These are phyloP conservation scores for Pseudonitzschia delicatissima DNA, from an alignment of 108 stramenopile species.

Conservation along the genomic window DNA sequence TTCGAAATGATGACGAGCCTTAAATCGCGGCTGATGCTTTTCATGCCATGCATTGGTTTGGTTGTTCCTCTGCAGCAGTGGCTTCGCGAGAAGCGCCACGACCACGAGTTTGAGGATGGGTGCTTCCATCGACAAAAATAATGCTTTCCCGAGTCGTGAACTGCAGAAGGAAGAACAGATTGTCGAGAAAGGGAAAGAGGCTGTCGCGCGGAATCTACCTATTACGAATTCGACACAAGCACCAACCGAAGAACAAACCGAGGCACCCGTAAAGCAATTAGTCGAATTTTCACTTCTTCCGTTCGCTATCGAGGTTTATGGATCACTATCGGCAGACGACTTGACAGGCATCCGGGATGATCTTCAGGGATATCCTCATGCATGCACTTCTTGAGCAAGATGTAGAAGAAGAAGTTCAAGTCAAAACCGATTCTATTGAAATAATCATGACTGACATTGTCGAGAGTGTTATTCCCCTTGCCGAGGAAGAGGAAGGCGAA, in stretches of 20 bases:
- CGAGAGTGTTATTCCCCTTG: not conserved
- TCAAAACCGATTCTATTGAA: not conserved
- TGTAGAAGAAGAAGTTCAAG: not conserved
- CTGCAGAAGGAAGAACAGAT: not conserved
- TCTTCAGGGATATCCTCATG: conserved; percentile 1
- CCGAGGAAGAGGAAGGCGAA: not conserved
- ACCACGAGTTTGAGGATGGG: too few relatives aligned
- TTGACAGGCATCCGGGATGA: not conserved
- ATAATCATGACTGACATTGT: not conserved
- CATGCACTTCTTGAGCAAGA: not conserved
- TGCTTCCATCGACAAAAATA: too few relatives aligned
- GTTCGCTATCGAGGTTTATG: conserved; percentile 6
- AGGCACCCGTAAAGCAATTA: not conserved
- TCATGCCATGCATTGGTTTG: too few relatives aligned
- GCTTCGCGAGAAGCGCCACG: too few relatives aligned
- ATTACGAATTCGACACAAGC: not conserved
- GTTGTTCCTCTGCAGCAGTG: too few relatives aligned
- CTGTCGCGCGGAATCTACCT: too few relatives aligned
- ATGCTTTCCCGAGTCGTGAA: not conserved
- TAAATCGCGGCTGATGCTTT: too few relatives aligned
- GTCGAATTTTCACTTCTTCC: conserved; percentile 7
- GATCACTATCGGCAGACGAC: not conserved
- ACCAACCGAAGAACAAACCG: not conserved
- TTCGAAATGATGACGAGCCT: too few relatives aligned
- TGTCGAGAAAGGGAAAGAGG: not conserved